Percentiles rank a stretch among this genome's conserved stretches.
Conservation (phyloP, 345 rosid species). For the Nephelium lappaceum region DNA sequence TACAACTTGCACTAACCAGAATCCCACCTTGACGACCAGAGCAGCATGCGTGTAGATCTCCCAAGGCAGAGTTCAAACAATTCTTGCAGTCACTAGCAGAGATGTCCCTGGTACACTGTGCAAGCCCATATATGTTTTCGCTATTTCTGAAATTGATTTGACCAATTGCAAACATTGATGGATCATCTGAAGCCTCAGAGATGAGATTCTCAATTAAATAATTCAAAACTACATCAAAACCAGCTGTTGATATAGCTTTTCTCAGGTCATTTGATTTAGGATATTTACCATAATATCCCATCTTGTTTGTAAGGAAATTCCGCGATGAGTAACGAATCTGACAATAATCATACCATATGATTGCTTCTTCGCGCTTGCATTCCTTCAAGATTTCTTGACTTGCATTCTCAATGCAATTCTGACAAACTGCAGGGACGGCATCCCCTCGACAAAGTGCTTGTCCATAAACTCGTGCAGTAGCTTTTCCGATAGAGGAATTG, state of each 20-base stretch:
- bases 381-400: conserved; percentile 10
- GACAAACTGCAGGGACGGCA: conserved; percentile 23
- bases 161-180: conserved; percentile 34
- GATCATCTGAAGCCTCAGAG: conserved; percentile 15
- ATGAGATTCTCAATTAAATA: conserved; percentile 30
- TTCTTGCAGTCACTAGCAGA: not conserved
- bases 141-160: conserved; percentile 7
- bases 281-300: conserved; percentile 33
- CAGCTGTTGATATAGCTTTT: conserved; percentile 10
- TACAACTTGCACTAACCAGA: conserved; percentile 36
- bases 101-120: conserved; percentile 45
- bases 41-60: conserved; percentile 32
- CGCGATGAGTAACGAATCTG: conserved; percentile 39
- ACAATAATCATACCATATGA: conserved; percentile 42
- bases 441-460: conserved; percentile 44
- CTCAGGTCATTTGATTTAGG: conserved; percentile 15
- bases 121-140: conserved; percentile 33
- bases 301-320: not conserved
- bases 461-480: conserved; percentile 22
- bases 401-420: conserved; percentile 32
- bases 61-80: conserved; percentile 30
- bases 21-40: conserved; percentile 34
- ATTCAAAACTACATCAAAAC: conserved; percentile 10
- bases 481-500: conserved; percentile 18
- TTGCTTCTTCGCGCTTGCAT: conserved; percentile 25